phyloP scores from a whole-genome alignment of 345 rosid genomes.

The Citrus reticulata region DNA sequence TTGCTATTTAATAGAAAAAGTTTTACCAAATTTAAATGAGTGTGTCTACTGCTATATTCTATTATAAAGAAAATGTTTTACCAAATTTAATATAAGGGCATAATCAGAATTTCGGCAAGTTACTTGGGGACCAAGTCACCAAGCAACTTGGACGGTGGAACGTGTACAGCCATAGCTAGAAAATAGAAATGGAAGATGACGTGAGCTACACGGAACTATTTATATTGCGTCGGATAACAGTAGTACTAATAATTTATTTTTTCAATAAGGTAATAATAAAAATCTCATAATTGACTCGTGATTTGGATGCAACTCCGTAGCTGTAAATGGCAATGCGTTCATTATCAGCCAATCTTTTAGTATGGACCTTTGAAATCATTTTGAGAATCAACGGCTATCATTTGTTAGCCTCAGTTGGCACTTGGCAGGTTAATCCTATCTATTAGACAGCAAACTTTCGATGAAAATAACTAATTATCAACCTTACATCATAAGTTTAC shows the following conservation, averaged over 20 bases:
- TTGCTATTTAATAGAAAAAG: too few relatives aligned
- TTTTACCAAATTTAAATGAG: too few relatives aligned
- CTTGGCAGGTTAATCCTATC: neutral
- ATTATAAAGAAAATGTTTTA: too few relatives aligned
- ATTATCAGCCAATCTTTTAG: neutral
- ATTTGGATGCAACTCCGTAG: too few relatives aligned
- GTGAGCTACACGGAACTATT: neutral
- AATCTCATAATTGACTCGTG: too few relatives aligned
- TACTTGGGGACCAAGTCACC: conserved; percentile 18
- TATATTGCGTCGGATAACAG: neutral
- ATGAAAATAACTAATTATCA: neutral
- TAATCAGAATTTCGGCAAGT: neutral
- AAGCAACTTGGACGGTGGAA: neutral
- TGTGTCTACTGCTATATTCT: too few relatives aligned
- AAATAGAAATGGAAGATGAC: conserved; percentile 1
- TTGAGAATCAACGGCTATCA: neutral
- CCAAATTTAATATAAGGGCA: neutral
- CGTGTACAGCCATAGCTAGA: neutral
- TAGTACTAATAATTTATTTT: too few relatives aligned
- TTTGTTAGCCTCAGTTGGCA: neutral
- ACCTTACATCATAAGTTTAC: too few relatives aligned
- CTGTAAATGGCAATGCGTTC: too few relatives aligned
- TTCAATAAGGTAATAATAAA: too few relatives aligned
- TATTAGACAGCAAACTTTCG: neutral
- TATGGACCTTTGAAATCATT: neutral